Base-by-base conservation (phyloP, 352 stramenopile genomes). In the Phytopythium litorale region DNA sequence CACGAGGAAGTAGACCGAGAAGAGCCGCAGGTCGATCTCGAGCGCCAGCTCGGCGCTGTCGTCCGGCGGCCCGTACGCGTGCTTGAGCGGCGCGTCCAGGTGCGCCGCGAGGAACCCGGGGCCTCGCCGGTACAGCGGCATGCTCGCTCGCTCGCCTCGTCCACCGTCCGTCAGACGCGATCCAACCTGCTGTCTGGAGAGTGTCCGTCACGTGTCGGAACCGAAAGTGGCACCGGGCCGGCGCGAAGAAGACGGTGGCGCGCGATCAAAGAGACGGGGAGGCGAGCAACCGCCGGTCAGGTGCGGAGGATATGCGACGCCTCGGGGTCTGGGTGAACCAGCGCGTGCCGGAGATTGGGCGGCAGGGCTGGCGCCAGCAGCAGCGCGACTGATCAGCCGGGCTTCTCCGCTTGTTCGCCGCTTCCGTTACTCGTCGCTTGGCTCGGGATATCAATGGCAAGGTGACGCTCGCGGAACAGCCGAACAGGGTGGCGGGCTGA, bases 1-100 rank as follows among this genome's bases (percentile, higher is more conserved):
- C 33, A 91, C 56, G 25, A 94, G 60, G 57, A 92, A 92, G 68
- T 92, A 94, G 64, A 84, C 56, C 25, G 83, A 87, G 60, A 94
- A 94, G 56, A 92, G 73, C 55, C 79, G 75, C 50, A 79, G 70
- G 60, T 94, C 84, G 52, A 88, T 67, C 38, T 81, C 65, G 53
- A 64, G 70, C 58, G 77, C 69, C 62, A 82, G 61, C n/a, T 72
- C 68, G 42, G 61, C 66, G 42, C 64, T 54, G 70, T 82, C 79
- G 56, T 70, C 73, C 13, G 78, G 78, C 21, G 78, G 78, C 0
- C 76, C 79, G 63, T 91, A 87, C 2, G 63, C 57, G 46, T 78
- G 74, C 50, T 58, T 46, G 21, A 53, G 30, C 11, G 64, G 66
- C 15, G 65, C 55, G 8, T 60, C 52, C 3, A 66, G 58, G 42